Conservation (phyloP, 2,329 filamentous ascomycete genomes). For the Diplodia mutila region DNA sequence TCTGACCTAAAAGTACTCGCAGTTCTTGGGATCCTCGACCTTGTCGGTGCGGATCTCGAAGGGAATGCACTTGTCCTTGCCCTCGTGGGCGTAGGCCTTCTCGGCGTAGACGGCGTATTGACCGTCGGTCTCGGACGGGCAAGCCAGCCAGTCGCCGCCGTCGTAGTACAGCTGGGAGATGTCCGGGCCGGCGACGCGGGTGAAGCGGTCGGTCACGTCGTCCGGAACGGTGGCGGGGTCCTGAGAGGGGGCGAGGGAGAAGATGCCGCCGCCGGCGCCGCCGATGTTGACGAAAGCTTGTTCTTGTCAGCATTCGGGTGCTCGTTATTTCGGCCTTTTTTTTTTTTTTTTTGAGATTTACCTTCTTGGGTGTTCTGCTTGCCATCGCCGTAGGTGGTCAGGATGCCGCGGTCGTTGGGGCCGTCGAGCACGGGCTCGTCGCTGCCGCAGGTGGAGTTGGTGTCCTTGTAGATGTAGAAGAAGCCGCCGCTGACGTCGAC, state of each 20-base stretch:
- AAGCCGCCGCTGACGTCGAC: neutral
- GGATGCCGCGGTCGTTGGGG: neutral
- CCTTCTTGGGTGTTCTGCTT: constrained; percentile 3
- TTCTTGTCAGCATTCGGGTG: neutral
- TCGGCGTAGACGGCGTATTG: constrained; percentile 4
- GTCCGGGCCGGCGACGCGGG: neutral
- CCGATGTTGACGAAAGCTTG: neutral
- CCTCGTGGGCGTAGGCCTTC: neutral
- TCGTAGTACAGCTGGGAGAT: constrained; percentile 18
- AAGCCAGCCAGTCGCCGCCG: constrained; percentile 3
- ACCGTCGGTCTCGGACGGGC: neutral
- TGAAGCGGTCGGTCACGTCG: neutral
- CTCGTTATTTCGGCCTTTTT: too few relatives aligned
- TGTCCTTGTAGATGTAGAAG: constrained; percentile 9
- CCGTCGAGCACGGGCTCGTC: neutral
- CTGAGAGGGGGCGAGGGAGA: neutral
- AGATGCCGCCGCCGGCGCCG: constrained; percentile 2
- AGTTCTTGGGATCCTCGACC: neutral
- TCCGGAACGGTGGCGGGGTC: neutral
- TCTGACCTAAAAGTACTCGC: neutral
- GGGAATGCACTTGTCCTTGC: constrained; percentile 2
- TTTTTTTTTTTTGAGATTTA: neutral
- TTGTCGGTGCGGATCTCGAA: constrained; percentile 13
- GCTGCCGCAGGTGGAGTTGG: constrained; percentile 8
- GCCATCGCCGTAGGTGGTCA: constrained; percentile 1